Evolutionary conservation across 805 yeast genomes (phyloP), one percentile per base, ranked within the genome.

Genomic region (Priceomyces carsonii): DNA sequence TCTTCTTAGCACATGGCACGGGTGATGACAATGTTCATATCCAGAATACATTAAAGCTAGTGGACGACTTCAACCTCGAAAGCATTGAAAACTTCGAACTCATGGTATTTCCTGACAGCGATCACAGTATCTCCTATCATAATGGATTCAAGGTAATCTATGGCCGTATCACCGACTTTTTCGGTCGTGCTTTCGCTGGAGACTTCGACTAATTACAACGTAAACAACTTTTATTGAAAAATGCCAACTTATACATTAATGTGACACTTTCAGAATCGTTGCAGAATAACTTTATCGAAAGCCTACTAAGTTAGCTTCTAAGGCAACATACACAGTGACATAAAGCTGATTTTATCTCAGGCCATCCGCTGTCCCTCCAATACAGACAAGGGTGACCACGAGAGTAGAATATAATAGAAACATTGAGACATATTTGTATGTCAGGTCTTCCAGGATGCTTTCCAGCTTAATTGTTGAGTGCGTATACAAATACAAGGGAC

Each of bases 11-110:
- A 64, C 93, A 85, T 53, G 95, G 95, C 2, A 79, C 88, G 3
- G 90, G 83, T 5, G 95, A 85, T 58, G 95, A 85, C 49, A 85
- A 85, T 53, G 95, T 85, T 12, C 95, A 85, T 58, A 63, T 82
- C 35, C 88, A 83, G 50, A 85, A 85, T 53, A 73, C 85, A 2
- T 67, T 75, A 39, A 73, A 74, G 52, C 63, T 85, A 8, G 36
- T 85, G 8, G 90, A 85, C 52, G 64, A 75, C 46, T 69, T 91
- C 36, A 82, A 90, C 50, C 50, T 80, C 36, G 75, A 69, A n/a
- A 75, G 73, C 3, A 76, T 89, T n/a, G 95, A 86, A 52, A 93
- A 93, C 61, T 85, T 80, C 46, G 93, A 85, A 50, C 66, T 83
- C 40, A 83, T 80, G 63, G 73, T 84, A 6, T 85, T 85, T 70